phyloP scores from a whole-genome alignment of 352 stramenopile species.

The Phytophthora meadii region DNA sequence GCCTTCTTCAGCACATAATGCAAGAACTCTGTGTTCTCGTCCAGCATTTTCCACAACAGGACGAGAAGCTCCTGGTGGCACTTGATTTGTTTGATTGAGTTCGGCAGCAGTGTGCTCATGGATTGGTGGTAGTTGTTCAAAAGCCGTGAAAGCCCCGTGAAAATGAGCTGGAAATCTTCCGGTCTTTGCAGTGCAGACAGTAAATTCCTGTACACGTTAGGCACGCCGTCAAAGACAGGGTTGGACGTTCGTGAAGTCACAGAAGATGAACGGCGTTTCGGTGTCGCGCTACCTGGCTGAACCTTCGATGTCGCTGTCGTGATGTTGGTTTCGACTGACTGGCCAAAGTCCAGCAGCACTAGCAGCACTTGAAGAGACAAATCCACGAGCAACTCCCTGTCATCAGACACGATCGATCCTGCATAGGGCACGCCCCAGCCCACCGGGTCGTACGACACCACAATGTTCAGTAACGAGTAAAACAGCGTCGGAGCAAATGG shows the following conservation, averaged over 20 bases:
- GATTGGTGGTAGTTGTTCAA: conserved; percentile 97
- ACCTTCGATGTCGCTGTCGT: conserved; percentile 54
- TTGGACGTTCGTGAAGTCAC: conserved; percentile 40
- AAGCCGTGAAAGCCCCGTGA: conserved; percentile 94
- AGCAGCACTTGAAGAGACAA: conserved; percentile 93
- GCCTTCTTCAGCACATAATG: conserved; percentile 94
- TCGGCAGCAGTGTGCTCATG: conserved; percentile 94
- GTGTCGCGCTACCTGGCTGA: conserved; percentile 48
- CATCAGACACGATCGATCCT: conserved; percentile 88
- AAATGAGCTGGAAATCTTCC: conserved; percentile 94
- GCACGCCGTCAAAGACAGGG: conserved; percentile 42
- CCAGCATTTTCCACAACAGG: conserved; percentile 98
- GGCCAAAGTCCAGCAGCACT: conserved; percentile 94
- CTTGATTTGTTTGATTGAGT: conserved; percentile 94
- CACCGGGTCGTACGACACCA: conserved; percentile 94
- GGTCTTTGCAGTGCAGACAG: conserved; percentile 73
- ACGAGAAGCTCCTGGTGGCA: conserved; percentile 98
- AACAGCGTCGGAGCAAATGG: conserved; percentile 96
- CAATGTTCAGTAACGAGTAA: conserved; percentile 96
- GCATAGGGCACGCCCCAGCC: conserved; percentile 91
- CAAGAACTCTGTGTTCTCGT: conserved; percentile 97
- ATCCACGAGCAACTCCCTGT: conserved; percentile 92
- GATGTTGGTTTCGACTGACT: conserved; percentile 58
- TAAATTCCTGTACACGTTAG: conserved; percentile 77
- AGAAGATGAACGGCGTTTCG: conserved; percentile 37